Percentiles rank a stretch among this genome's conserved stretches.
Conservation (phyloP, 352 stramenopile genomes). For the Vaucheria bursata region DNA sequence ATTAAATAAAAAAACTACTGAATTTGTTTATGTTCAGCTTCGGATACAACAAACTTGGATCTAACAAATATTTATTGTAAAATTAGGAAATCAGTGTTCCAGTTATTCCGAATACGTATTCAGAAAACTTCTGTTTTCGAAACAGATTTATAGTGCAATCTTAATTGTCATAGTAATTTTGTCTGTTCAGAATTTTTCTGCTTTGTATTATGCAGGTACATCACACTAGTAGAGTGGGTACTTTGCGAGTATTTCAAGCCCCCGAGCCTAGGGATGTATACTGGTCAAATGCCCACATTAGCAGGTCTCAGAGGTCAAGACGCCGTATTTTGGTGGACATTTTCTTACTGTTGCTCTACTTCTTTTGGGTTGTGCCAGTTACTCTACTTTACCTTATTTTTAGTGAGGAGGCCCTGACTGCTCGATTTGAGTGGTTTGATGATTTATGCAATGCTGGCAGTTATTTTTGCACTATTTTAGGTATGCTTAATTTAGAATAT, state of each 20-base stretch:
- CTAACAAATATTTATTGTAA: no score
- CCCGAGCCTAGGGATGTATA: conserved; percentile 53
- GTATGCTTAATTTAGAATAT: no score
- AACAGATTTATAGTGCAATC: no score
- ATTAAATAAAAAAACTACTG: no score
- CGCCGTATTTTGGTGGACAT: conserved; percentile 57
- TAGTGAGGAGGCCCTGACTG: conserved; percentile 58
- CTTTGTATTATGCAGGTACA: conserved; percentile 3
- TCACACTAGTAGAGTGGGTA: conserved; percentile 15
- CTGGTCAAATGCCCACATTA: conserved; percentile 67
- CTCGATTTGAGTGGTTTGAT: conserved; percentile 55
- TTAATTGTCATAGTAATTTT: background rate
- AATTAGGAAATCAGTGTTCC: no score
- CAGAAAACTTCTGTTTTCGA: no score
- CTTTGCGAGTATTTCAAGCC: conserved; percentile 28
- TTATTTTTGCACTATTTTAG: conserved; percentile 6
- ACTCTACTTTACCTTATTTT: conserved; percentile 64
- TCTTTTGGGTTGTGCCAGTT: conserved; percentile 63
- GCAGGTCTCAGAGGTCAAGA: conserved; percentile 53
- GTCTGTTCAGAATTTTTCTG: background rate
- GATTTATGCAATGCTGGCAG: conserved; percentile 50
- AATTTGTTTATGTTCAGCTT: no score
- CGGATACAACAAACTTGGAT: no score
- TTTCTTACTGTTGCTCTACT: conserved; percentile 61
- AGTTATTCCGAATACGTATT: no score